These are phyloP conservation scores for Babesia caballi DNA, from an alignment of 169 alveolate genomes.

Conservation along the genomic window DNA sequence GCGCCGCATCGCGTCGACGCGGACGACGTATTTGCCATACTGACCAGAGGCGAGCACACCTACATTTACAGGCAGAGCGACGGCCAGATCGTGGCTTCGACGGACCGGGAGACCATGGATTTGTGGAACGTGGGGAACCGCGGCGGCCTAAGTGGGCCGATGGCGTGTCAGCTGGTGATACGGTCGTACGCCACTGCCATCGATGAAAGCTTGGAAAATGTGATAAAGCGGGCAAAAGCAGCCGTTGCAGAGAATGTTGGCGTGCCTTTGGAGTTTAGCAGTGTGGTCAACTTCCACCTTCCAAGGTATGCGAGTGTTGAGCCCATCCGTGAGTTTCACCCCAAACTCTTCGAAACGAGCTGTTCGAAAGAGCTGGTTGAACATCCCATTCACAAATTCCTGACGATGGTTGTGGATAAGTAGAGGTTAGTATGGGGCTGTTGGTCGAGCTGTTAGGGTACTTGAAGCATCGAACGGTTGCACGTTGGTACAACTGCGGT, in stretches of 20 bases:
- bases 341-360: background rate
- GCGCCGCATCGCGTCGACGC: background rate
- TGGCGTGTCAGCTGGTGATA: constrained; percentile 14
- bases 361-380: background rate
- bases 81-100: constrained; percentile 4
- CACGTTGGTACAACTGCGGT: too few species aligned
- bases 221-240: background rate
- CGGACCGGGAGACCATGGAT: constrained; percentile 31
- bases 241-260: background rate
- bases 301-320: background rate
- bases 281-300: constrained; percentile 7
- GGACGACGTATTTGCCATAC: background rate
- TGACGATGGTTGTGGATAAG: constrained; percentile 8
- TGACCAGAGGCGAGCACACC: background rate
- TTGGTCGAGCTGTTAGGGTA: too few species aligned
- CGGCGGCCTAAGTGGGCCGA: background rate
- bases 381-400: constrained; percentile 26
- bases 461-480: too few species aligned
- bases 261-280: background rate
- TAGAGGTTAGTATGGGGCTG: too few species aligned
- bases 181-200: background rate
- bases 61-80: constrained; percentile 1
- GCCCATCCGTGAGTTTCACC: constrained; percentile 5
- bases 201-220: background rate
- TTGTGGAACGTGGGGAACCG: constrained; percentile 18